These are phyloP conservation scores for Heliamphora ciliata DNA, from an alignment of 179 eudicot species.

Conservation along the genomic window DNA sequence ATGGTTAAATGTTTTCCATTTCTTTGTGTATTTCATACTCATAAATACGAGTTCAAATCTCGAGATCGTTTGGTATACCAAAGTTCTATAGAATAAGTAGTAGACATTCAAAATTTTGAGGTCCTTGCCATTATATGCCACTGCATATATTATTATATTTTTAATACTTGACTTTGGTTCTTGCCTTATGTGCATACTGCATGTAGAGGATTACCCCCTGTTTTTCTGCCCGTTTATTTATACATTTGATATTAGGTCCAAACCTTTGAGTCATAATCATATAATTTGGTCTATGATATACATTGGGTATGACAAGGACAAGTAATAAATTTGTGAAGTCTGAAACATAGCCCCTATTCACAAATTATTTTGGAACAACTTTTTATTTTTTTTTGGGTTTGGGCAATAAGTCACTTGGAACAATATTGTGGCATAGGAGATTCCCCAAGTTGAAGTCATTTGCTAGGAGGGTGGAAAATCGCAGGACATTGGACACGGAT, in stretches of 20 bases:
- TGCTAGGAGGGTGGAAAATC: not conserved
- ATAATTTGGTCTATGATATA: not conserved
- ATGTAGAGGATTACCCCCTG: not conserved
- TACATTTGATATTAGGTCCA: not conserved
- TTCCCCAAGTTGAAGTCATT: not conserved
- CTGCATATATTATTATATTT: not conserved
- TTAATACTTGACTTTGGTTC: not conserved
- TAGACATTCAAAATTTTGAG: not conserved
- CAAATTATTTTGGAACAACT: not conserved
- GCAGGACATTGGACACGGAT: too few species aligned
- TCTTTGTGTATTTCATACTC: not conserved
- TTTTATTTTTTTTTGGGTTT: not conserved
- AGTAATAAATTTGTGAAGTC: not conserved
- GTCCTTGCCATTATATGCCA: not conserved
- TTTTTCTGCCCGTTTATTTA: not conserved
- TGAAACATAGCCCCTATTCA: not conserved
- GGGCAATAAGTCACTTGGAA: not conserved
- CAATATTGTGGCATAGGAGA: not conserved
- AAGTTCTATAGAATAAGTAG: not conserved
- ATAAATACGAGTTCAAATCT: not conserved
- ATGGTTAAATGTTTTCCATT: not conserved
- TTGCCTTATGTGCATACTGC: not conserved
- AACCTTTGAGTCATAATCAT: not conserved
- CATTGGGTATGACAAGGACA: not conserved
- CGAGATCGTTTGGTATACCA: not conserved